Evolutionary conservation across 1,284 basidiomycete species (phyloP), one percentile per base, ranked within the genome.

Genomic region (Ceratobasidium papillatum): DNA sequence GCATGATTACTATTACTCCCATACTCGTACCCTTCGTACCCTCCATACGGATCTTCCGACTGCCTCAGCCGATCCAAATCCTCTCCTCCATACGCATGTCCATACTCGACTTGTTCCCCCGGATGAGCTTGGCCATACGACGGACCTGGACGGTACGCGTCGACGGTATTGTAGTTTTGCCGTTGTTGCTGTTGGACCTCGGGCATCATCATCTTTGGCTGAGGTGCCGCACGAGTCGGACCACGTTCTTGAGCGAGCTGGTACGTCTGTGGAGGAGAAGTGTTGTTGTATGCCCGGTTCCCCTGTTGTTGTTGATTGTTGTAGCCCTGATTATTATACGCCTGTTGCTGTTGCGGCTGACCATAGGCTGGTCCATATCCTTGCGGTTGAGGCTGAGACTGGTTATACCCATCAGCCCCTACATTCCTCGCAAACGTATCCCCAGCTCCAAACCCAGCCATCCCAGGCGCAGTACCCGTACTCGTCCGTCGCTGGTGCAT

Each of bases 131-230:
- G 36, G 3, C 68, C 68, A 36, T 72, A 72, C 27, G 68, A 72
- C 4, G 68, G 68, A 36, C 68, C 34, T 12, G 38, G 7, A 2
- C 68, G 54, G 22, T 34, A 72, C 27, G 68, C 68, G 25, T 45
- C 56, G n/a, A 72, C 68, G 11, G 41, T 72, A 56, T 72, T 72
- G 68, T 59, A 72, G 25, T 58, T 72, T n/a, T 72, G 68, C 32
- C 51, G 68, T 51, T 38, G 54, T 11, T 59, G 54, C 30, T 54
- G 32, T 19, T 59, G 54, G 17, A 56, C 68, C 41, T 72, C 68
- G 43, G 68, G 68, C 54, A 72, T 72, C 68, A 72, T 72, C 68
- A 72, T 72, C 56, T 61, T 22, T 12, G 68, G 27, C 19, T 72
- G 54, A 8, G 56, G 38, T 19, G 68, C 27, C 9, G 68, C 51